Evolutionary conservation across 768 basidiomycete species (phyloP).

Genomic region (Vishniacozyma victoriae): DNA sequence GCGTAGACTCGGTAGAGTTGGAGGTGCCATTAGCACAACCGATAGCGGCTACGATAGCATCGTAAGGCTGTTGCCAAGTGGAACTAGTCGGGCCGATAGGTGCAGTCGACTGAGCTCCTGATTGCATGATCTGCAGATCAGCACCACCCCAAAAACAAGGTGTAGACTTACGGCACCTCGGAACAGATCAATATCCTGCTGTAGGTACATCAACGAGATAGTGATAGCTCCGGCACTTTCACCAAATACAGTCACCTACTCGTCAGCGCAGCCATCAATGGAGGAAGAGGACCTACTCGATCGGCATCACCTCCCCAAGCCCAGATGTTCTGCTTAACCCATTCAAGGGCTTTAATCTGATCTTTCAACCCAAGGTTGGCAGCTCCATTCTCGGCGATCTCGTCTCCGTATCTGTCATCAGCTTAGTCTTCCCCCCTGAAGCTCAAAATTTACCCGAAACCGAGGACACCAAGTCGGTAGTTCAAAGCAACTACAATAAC

Average conservation of each 20-base stretch:
- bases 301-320: slow-evolving; percentile 61
- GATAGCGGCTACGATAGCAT: slow-evolving; percentile 20
- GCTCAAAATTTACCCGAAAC: slow-evolving; percentile 46
- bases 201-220: slow-evolving; percentile 48
- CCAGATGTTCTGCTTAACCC: slow-evolving; percentile 62
- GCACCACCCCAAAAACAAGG: slow-evolving; percentile 2
- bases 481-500: slow-evolving; percentile 54
- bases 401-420: slow-evolving; percentile 25
- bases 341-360: slow-evolving; percentile 57
- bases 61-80: slow-evolving; percentile 31
- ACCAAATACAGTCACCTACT: slow-evolving; percentile 53
- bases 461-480: slow-evolving; percentile 55
- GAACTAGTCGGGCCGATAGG: slow-evolving; percentile 8
- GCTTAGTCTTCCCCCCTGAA: background rate
- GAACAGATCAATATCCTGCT: slow-evolving; percentile 16
- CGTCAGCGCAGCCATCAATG: background rate
- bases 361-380: slow-evolving; percentile 59
- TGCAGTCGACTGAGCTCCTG: slow-evolving; percentile 21
- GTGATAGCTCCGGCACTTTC: slow-evolving; percentile 57
- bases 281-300: background rate
- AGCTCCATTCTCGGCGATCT: slow-evolving; percentile 26
- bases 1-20: background rate
- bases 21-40: slow-evolving; percentile 21
- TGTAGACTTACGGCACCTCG: slow-evolving; percentile 3
- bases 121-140: slow-evolving; percentile 21